Conservation (phyloP, 2,329 filamentous ascomycete genomes). For the Monosporascus sp. region DNA sequence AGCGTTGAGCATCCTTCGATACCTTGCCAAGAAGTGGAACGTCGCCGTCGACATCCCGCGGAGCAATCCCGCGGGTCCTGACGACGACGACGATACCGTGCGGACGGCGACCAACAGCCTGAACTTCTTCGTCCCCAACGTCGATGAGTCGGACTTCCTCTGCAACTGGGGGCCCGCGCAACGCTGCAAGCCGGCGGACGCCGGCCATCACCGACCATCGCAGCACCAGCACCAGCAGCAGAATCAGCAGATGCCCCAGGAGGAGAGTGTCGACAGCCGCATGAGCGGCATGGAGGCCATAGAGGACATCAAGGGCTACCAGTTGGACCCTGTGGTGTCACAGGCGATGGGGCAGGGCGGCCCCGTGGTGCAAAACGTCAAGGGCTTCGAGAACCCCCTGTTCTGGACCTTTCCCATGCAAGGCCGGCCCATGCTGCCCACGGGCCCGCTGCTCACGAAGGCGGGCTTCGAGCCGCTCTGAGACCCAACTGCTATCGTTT, state of each 20-base stretch:
- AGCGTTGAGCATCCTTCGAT: constrained; percentile 54
- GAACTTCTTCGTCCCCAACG: constrained; percentile 52
- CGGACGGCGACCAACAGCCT: constrained; percentile 46
- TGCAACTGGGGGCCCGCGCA: constrained; percentile 36
- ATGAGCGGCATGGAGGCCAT: not conserved
- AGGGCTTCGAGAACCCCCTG: constrained; percentile 45
- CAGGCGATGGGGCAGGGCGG: constrained; percentile 8
- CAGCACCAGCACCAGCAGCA: constrained; percentile 6
- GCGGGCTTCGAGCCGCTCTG: constrained; percentile 45
- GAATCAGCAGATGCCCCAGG: not conserved
- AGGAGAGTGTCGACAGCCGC: not conserved
- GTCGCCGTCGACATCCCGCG: constrained; percentile 43
- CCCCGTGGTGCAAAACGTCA: constrained; percentile 19
- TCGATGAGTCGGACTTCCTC: constrained; percentile 42
- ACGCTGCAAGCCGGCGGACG: constrained; percentile 4
- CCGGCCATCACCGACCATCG: constrained; percentile 2
- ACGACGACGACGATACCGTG: constrained; percentile 35
- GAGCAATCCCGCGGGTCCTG: constrained; percentile 25
- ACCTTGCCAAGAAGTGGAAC: constrained; percentile 54
- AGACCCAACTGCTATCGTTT: not conserved
- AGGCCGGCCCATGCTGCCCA: constrained; percentile 48
- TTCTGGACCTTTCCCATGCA: constrained; percentile 60
- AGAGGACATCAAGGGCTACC: constrained; percentile 9
- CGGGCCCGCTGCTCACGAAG: constrained; percentile 40
- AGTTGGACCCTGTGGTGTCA: not conserved